Evolutionary conservation across 768 basidiomycete genomes (phyloP).

Genomic region (Suillus clintonianus): DNA sequence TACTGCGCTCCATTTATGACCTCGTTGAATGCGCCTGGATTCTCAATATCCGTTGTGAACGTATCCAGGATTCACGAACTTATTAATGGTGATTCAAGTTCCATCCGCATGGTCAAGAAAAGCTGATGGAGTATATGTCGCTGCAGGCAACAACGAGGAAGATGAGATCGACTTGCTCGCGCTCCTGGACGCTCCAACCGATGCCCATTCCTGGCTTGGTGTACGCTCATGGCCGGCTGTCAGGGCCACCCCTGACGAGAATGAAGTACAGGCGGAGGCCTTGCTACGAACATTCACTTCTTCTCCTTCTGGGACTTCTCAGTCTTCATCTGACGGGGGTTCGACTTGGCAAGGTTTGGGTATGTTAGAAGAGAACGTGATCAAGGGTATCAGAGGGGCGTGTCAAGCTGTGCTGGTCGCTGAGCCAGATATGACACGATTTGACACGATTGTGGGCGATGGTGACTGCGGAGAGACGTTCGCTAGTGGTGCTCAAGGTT

Average conservation of each 20-base stretch:
- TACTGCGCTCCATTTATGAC: conserved; percentile 58
- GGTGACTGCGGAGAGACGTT: conserved; percentile 66
- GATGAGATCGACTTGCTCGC: conserved; percentile 23
- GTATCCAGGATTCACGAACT: conserved; percentile 30
- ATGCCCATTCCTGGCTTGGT: conserved; percentile 44
- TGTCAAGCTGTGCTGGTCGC: conserved; percentile 44
- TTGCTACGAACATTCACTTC: neutral
- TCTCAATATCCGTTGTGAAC: conserved; percentile 55
- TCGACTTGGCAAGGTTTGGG: neutral
- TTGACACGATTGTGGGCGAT: conserved; percentile 63
- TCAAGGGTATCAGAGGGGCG: conserved; percentile 27
- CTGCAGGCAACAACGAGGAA: neutral
- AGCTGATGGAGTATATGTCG: neutral
- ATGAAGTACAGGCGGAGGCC: neutral
- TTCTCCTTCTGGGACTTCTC: neutral
- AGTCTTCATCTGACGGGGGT: neutral
- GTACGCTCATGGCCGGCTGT: conserved; percentile 31
- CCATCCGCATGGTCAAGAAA: neutral
- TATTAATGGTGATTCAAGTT: conserved; percentile 8
- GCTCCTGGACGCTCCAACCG: conserved; percentile 45
- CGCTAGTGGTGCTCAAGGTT: conserved; percentile 46
- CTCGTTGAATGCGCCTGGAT: conserved; percentile 60
- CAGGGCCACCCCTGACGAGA: neutral
- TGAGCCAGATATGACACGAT: conserved; percentile 54
- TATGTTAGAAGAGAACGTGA: conserved; percentile 7